These are phyloP conservation scores for Medicago arabica DNA, from an alignment of 306 rosid species.

Conservation along the genomic window DNA sequence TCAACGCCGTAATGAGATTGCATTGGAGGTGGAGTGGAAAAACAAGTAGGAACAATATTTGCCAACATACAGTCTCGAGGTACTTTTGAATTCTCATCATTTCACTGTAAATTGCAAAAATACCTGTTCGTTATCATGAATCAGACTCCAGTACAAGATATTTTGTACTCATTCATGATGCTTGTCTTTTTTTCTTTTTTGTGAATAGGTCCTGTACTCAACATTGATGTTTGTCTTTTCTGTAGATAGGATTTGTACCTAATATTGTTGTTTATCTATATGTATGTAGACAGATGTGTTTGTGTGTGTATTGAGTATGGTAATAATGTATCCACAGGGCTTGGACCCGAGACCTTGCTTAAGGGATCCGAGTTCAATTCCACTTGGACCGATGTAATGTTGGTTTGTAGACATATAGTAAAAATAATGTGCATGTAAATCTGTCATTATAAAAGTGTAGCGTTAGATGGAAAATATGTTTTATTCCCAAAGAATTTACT, in stretches of 20 bases:
- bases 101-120: conserved; percentile 31
- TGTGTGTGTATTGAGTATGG: background rate
- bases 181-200: background rate
- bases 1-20: conserved; percentile 95
- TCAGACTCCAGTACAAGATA: conserved; percentile 28
- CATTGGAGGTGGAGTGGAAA: conserved; percentile 84
- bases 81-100: conserved; percentile 33
- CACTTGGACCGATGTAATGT: background rate
- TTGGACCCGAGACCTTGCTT: too few relatives aligned
- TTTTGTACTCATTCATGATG: conserved; percentile 7
- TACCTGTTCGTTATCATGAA: conserved; percentile 20
- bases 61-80: conserved; percentile 36
- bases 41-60: conserved; percentile 42
- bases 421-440: background rate
- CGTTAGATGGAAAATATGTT: background rate
- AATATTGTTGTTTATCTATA: background rate
- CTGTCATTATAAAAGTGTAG: conserved; percentile 14
- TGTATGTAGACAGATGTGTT: background rate
- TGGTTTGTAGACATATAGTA: background rate
- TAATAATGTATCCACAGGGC: background rate
- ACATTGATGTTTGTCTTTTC: conserved; percentile 33
- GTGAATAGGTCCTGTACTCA: conserved; percentile 23
- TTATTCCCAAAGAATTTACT: conserved; percentile 15
- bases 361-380: background rate
- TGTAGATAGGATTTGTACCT: conserved; percentile 16